Evolutionary conservation across 2,329 filamentous ascomycete genomes (phyloP), one percentile per base, ranked within the genome.

Genomic region (Dactylellina parvicollis): DNA sequence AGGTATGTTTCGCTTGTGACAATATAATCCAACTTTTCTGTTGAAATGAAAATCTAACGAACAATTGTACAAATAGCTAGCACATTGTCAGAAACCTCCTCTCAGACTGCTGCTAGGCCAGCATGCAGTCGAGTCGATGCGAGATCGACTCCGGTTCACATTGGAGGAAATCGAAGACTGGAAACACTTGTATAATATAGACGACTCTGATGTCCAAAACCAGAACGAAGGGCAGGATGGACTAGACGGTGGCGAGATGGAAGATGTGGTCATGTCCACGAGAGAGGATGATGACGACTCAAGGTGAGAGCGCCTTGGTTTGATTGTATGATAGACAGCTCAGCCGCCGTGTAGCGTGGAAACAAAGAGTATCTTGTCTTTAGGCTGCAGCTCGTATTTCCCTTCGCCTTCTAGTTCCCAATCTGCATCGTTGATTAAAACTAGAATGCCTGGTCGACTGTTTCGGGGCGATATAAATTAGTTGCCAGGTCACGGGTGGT

Each of bases 341-440:
- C 78, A 98, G 73, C 95, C 95, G 67, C 95, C 95, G 81, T 99
- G 95, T 74, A 99, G 84, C 16, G 95, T 99, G 74, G 93, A 97
- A 75, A 99, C 93, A 82, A 99, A 99, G 76, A 98, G 84, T 77
- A 99, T 91, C 79, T 91, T 94, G 83, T 99, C 95, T 69, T 88
- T 86, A 74, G 84, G 82, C 81, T 94, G 88, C 67, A 99, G 82
- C 81, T 92, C 89, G 80, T 98, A 98, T 76, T 88, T 86, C 79
- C 95, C 92, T 82, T 98, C 94, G 16, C 93, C 95, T 82, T 98
- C 95, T 10, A 99, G 86, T 81, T 98, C 95, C 95, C 95, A 99
- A 81, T 99, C 95, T 24, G 92, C 92, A 78, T 99, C 95, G 80
- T 99, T 99, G 81, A 99, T 96, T 66, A 99, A 85, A 26, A 97